Evolutionary conservation across 2,329 filamentous ascomycete species (phyloP).

Genomic region (Aspergillus clavatus): DNA sequence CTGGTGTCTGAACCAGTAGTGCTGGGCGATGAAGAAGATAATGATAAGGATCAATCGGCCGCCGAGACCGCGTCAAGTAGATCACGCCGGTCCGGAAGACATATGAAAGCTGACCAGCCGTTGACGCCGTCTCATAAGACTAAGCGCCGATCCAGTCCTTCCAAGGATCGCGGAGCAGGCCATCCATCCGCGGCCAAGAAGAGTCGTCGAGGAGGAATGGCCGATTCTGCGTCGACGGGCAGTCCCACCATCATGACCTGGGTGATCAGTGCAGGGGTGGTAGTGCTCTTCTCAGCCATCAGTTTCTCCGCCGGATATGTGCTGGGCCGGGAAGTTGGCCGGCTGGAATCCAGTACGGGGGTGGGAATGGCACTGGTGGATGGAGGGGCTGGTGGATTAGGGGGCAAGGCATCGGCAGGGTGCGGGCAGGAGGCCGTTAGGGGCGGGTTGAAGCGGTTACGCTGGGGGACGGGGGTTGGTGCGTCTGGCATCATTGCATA

Average conservation of each 20-base stretch:
- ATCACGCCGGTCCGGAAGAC: slow-evolving; percentile 20
- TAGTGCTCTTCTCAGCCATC: slow-evolving; percentile 59
- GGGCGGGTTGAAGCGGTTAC: slow-evolving; percentile 40
- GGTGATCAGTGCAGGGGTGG: slow-evolving; percentile 61
- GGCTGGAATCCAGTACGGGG: slow-evolving; percentile 43
- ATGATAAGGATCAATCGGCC: slow-evolving; percentile 20
- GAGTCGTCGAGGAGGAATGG: slow-evolving; percentile 27
- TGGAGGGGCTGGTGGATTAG: slow-evolving; percentile 16
- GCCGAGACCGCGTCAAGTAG: slow-evolving; percentile 18
- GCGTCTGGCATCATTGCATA: slow-evolving; percentile 36
- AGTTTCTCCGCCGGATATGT: slow-evolving; percentile 62
- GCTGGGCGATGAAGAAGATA: slow-evolving; percentile 39
- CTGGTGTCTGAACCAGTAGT: slow-evolving; percentile 58
- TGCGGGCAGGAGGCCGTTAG: slow-evolving; percentile 46
- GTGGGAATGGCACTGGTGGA: slow-evolving; percentile 25
- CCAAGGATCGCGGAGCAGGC: slow-evolving; percentile 35
- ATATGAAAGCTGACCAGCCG: slow-evolving; percentile 12
- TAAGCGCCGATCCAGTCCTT: slow-evolving; percentile 32
- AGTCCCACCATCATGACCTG: slow-evolving; percentile 61
- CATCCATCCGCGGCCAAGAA: slow-evolving; percentile 32
- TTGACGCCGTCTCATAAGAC: slow-evolving; percentile 14
- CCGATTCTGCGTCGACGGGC: slow-evolving; percentile 35
- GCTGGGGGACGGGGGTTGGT: slow-evolving; percentile 38
- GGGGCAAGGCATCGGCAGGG: slow-evolving; percentile 31
- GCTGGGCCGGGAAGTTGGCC: slow-evolving; percentile 55